Evolutionary conservation across 2,329 filamentous ascomycete species (phyloP), one percentile per base, ranked within the genome.

Genomic region (Albophoma yamanashiensis): DNA sequence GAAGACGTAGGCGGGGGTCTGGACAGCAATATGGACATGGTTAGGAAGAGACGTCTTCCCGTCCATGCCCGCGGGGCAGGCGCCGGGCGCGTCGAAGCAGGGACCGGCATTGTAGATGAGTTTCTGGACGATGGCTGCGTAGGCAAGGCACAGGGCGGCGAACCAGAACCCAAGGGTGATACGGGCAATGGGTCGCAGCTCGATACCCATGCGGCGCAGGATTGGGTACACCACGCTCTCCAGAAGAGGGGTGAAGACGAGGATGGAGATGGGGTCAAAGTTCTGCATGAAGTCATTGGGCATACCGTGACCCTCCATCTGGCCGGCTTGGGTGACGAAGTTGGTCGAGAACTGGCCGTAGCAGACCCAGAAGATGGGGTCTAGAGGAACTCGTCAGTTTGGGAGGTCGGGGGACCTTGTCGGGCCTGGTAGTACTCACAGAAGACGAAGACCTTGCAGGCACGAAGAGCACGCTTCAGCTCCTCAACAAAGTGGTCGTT

Each of bases 401-500:
- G 17, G 6, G n/a, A n/a, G 8, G n/a, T n/a, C 11, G 20, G 22
- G 14, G 20, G n/a, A 17, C 4, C 7, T 34, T n/a, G 47, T 52
- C 25, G 15, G 11, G 27, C 36, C n/a, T 9, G 40, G 17, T 9
- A 14, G 6, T 15, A 63, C 71, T 68, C 63, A 69, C 66, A 85
- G 68, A 86, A 86, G 63, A 80, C 68, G 63, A 91, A 90, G 59
- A 90, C 86, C 66, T 87, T 85, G 78, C 88, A 91, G 20, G 87
- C 88, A 80, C 88, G 70, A 7, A 81, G 70, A 1, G 76, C 69
- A 78, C 86, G 85, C 75, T 87, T 88, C 57, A 91, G 75, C 68
- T 91, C 88, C 3, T 89, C 86, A 57, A 91, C 76, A 65, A 91
- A 91, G 65, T 81, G 79, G 66, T 90, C 86, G 59, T 88, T 82